Conservation (phyloP, 805 yeast genomes). For the Lipomyces oligophaga region DNA sequence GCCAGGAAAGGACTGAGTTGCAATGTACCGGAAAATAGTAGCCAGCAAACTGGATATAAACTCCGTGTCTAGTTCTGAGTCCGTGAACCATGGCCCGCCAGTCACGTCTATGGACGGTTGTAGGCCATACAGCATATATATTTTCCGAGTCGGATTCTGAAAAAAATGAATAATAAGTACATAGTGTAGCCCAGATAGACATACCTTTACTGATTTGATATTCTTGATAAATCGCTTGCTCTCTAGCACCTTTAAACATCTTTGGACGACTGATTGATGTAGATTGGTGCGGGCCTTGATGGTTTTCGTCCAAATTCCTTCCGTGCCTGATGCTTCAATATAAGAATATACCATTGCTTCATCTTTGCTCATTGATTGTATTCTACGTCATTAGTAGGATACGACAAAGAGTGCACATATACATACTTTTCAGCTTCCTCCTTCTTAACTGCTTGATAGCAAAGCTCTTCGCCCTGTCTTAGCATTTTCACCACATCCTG, state of each 20-base stretch:
- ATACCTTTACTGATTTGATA: constrained; percentile 76
- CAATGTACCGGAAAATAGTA: constrained; percentile 83
- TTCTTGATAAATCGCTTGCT: constrained; percentile 77
- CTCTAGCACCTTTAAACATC: constrained; percentile 74
- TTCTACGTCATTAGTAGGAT: too few species aligned
- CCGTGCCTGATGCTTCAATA: constrained; percentile 89
- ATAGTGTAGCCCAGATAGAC: constrained; percentile 8
- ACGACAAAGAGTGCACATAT: background rate
- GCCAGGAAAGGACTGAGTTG: constrained; percentile 66
- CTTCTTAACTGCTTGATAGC: constrained; percentile 69
- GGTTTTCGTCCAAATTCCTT: constrained; percentile 91
- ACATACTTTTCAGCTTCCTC: constrained; percentile 56
- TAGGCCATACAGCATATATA: constrained; percentile 88
- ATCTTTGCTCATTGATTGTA: constrained; percentile 74
- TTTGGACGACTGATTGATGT: constrained; percentile 77
- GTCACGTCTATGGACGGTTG: constrained; percentile 95
- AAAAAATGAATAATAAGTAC: background rate
- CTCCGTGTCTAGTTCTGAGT: constrained; percentile 88
- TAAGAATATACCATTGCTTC: constrained; percentile 88
- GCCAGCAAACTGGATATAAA: constrained; percentile 80
- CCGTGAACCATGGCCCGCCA: constrained; percentile 99
- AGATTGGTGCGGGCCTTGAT: constrained; percentile 78
- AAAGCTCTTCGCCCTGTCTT: constrained; percentile 56
- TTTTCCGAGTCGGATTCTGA: constrained; percentile 81
- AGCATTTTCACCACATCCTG: constrained; percentile 64